Evolutionary conservation across 1,284 basidiomycete species (phyloP), one percentile per base, ranked within the genome.

Genomic region (Bondarzewia mesenterica): DNA sequence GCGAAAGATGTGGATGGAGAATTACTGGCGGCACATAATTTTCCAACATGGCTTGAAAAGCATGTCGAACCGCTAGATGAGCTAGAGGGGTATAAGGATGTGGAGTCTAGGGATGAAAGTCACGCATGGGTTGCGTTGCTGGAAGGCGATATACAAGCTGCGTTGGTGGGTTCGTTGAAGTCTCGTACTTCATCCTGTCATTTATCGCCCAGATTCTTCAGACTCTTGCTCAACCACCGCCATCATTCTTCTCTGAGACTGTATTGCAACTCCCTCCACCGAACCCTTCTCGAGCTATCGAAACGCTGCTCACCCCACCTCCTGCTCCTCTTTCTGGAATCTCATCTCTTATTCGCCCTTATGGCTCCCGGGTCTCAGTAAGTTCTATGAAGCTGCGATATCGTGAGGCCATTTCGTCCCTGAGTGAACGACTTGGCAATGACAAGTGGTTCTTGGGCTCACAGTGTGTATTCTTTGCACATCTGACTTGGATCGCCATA

Each of bases 391-490:
- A 78, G 44, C 63, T 73, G 14, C 73, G 77, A 53, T 89, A 86
- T 61, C 68, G 70, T n/a, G 82, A 86, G 40, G 86, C 85, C 7
- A 79, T 89, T 16, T 60, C 73, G 7, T 75, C 86, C 1, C 72
- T 90, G 14, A 83, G 85, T 0, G 82, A 85, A 54, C 74, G 86
- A 21, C 72, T 90, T 2, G 82, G 79, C 21, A 77, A 75, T 2
- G 82, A 89, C 58, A 77, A 73, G 51, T 90, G 87, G 87, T 84
- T 90, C 65, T 72, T 90, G 4, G 81, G 74, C 32, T 89, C 86
- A 16, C 65, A 64, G 88, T 89, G 60, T 51, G 81, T 70, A 6
- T 40, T 10, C 21, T 40, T 8, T 4, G 38, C 21, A 3, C 8
- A n/a, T 10, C n/a, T 12, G 12, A n/a, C 32, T 6, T 12, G 15